phyloP scores from a whole-genome alignment of 2,329 filamentous ascomycete genomes.

The Hypoxylon sp. region DNA sequence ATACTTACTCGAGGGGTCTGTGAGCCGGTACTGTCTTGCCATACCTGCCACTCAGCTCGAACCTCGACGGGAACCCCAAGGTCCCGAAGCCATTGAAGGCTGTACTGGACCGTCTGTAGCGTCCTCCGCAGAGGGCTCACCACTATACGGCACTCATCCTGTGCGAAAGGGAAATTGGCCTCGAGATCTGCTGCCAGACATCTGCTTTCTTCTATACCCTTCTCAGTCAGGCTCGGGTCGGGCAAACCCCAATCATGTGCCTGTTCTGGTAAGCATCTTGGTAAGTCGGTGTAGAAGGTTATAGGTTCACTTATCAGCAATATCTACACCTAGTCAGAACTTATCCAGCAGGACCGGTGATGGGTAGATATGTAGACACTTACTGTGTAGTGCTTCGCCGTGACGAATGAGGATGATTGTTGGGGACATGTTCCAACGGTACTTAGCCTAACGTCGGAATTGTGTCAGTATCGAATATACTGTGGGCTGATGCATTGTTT shows the following conservation, averaged over 20 bases:
- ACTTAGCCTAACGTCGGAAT: too few species aligned
- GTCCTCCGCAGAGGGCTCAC: constrained; percentile 46
- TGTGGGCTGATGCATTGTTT: constrained; percentile 26
- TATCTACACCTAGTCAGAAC: constrained; percentile 36
- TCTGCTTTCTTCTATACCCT: constrained; percentile 43
- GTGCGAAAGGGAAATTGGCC: constrained; percentile 32
- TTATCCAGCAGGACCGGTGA: background rate
- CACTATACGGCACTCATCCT: constrained; percentile 42
- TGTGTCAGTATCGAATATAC: constrained; percentile 8
- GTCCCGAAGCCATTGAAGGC: constrained; percentile 43
- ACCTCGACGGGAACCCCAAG: constrained; percentile 41
- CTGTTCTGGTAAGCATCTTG: constrained; percentile 35
- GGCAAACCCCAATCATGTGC: constrained; percentile 44
- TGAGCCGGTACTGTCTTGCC: constrained; percentile 5
- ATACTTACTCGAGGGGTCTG: background rate
- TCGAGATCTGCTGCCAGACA: constrained; percentile 39
- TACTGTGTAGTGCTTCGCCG: constrained; percentile 52
- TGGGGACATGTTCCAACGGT: constrained; percentile 47
- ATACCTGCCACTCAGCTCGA: constrained; percentile 47
- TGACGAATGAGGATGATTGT: constrained; percentile 53
- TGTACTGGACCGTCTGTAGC: constrained; percentile 42
- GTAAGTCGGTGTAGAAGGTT: background rate
- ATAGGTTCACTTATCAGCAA: constrained; percentile 42
- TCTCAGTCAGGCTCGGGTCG: constrained; percentile 43
- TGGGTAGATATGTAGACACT: too few species aligned